A percentile compares a stretch with the other conserved stretches of the same genome.
Conservation (phyloP, 192 early-diverging fungal genomes). For the Oehlia diaphana region DNA sequence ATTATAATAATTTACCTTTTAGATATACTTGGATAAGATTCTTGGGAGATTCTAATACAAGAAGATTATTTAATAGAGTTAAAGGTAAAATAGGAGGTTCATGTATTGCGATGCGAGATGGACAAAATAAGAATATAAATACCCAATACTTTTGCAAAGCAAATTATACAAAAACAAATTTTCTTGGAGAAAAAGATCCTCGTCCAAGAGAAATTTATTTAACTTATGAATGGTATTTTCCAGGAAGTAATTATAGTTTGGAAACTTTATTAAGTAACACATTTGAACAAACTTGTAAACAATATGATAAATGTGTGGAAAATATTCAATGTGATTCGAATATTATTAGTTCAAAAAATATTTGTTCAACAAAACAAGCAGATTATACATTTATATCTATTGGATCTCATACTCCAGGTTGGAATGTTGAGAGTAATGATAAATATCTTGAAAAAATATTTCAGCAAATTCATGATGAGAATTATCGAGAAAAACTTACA, state of each 20-base stretch:
- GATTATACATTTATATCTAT: not conserved
- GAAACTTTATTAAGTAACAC: not conserved
- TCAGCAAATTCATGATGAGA: not conserved
- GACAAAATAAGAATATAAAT: not conserved
- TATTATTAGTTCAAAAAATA: not conserved
- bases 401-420: not conserved
- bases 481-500: not conserved
- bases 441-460: not conserved
- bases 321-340: not conserved
- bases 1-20: not conserved
- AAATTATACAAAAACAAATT: not conserved
- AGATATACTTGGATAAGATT: constrained; percentile 1
- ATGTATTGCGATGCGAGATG: not conserved
- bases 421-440: not conserved
- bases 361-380: not conserved
- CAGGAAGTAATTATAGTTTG: not conserved
- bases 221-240: constrained; percentile 5
- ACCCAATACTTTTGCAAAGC: not conserved
- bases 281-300: not conserved
- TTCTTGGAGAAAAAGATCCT: not conserved
- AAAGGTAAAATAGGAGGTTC: not conserved
- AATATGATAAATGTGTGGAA: not conserved
- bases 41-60: not conserved
- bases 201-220: not conserved
- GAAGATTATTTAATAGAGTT: not conserved